Base-by-base conservation (phyloP, 2,329 filamentous ascomycete genomes). In the Fusarium sp. region DNA sequence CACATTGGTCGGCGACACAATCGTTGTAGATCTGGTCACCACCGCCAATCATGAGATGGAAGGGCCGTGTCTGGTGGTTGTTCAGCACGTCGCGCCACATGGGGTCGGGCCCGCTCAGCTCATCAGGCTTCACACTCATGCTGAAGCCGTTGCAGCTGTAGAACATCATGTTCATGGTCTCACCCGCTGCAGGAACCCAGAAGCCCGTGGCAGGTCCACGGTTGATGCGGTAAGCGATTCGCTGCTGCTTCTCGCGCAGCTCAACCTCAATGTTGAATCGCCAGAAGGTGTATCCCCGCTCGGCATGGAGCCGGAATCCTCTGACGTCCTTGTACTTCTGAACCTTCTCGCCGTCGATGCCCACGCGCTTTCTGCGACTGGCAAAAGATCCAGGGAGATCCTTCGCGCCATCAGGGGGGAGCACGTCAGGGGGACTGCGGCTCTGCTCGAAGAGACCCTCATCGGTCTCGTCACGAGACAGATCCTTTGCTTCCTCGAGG, bases 121-220 rank as follows among this genome's bases (percentile, higher is more conserved):
- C 88, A 79, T 97, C 89, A 0, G 94, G 85, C 71, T 97, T 92
- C 27, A 93, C 93, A 65, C 90, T 92, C 60, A 92, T 82, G 76
- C 94, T 96, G 85, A 99, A 99, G 2, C 97, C 96, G 81, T 99
- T 99, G 85, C 96, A 98, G 80, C 93, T 98, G 84, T 98, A 90
- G 84, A 98, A 99, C 95, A 98, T 98, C 80, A 98, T 94, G 84
- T 98, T 98, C 96, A 99, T 99, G 3, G 93, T 90, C 80, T 97
- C 89, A 17, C 91, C 92, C 58, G 88, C 89, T 35, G 92, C 93
- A 6, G 97, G 96, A 1, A 99, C 94, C 96, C 96, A 99, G 81
- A 99, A 99, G 2, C 93, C 94, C 61, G 94, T 91, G 3, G 94
- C 91, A 7, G 96, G 95, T 1, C 96, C 96, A 55, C 92, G 89